A percentile compares a stretch with the other conserved stretches of the same genome.
phyloP scores from a whole-genome alignment of 768 basidiomycete species.

The Boletus pseudopeckii region DNA sequence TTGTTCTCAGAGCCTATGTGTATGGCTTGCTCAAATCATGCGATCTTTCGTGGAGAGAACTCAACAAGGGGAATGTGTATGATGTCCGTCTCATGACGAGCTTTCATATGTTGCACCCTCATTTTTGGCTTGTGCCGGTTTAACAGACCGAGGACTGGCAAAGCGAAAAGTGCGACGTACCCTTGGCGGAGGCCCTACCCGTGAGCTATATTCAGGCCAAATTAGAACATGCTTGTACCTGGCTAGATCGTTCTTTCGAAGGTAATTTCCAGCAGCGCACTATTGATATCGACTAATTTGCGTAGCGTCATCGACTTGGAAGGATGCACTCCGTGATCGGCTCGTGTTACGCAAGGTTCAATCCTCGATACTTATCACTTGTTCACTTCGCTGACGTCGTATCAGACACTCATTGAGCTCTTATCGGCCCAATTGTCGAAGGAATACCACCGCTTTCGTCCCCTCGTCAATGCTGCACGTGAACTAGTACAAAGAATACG shows the following conservation, averaged over 20 bases:
- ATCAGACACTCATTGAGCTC: constrained; percentile 27
- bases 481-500: constrained; percentile 13
- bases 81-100: constrained; percentile 56
- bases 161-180: constrained; percentile 82
- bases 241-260: constrained; percentile 50
- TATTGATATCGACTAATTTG: constrained; percentile 5
- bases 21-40: constrained; percentile 76
- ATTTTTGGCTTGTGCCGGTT: constrained; percentile 7
- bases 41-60: constrained; percentile 77
- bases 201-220: constrained; percentile 48
- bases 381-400: constrained; percentile 3
- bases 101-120: constrained; percentile 12
- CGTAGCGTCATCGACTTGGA: constrained; percentile 48
- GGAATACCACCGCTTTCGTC: constrained; percentile 21
- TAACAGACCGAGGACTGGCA: constrained; percentile 83
- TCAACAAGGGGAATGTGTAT: constrained; percentile 67
- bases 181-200: constrained; percentile 62
- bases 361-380: not conserved
- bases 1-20: constrained; percentile 65
- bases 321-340: constrained; percentile 48
- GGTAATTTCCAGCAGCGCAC: constrained; percentile 26
- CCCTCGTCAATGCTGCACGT: constrained; percentile 20
- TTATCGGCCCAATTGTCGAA: constrained; percentile 25
- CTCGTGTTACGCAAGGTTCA: constrained; percentile 57
- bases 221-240: constrained; percentile 59